Base-by-base conservation (phyloP, 768 basidiomycete genomes). In the Pisolithus marmoratus region DNA sequence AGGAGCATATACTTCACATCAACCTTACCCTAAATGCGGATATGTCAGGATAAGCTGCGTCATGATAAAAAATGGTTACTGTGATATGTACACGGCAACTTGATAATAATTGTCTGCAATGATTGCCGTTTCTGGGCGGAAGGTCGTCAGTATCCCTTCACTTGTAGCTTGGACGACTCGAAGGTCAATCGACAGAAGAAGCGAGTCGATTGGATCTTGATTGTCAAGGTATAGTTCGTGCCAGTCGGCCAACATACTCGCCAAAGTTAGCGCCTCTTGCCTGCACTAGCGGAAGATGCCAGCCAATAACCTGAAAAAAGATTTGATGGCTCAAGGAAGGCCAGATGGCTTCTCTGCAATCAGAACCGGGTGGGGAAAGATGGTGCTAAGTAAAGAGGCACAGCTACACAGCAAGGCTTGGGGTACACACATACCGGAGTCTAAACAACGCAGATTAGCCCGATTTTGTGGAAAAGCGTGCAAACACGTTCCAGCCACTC, bases 21-120 rank as follows among this genome's bases (percentile, higher is more conserved):
- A 68, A 63, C 34, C 31, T 47, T 44, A 61, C 54, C 54, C 50
- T 57, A 63, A 64, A 68, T 68, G 63, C 63, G 63, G 40, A 53
- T 66, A 66, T 67, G 66, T 68, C 61, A 58, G 46, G 45, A 47
- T 20, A 36, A 19, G 24, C 27, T 45, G 43, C 43, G 31, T 22
- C 19, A 34, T 5, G n/a, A 31, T 20, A 31, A 34, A 31, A 36
- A 34, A 47, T 15, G 22, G 34, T 47, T 47, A 29, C 31, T 63
- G 57, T 47, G 58, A 53, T 54, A 58, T 68, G 8, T 11, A 29
- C n/a, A 67, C 66, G 66, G 66, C 66, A 68, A 64, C 63, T 50
- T 58, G 66, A 63, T 64, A 64, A 59, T 34, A 64, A 59, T 34
- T 54, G 56, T 52, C 22, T 22, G 47, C 8, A 20, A 48, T 47